These are phyloP conservation scores for Xenoacremonium recifei DNA, from an alignment of 2,329 filamentous ascomycete genomes.

Conservation along the genomic window DNA sequence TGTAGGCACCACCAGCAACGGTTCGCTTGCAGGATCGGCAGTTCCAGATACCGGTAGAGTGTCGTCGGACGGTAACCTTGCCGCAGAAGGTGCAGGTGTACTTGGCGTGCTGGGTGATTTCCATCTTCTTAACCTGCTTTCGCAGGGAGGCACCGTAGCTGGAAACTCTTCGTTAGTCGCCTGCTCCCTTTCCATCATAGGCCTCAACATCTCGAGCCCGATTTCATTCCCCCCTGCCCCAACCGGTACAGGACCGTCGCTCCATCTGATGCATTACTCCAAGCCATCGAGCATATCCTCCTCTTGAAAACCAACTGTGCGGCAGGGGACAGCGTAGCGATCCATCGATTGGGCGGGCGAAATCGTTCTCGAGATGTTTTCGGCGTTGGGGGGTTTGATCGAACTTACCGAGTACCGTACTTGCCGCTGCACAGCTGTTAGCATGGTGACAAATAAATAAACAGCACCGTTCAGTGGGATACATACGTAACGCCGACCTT, in stretches of 20 bases:
- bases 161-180: slow-evolving; percentile 28
- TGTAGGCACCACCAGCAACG: slow-evolving; percentile 74
- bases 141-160: slow-evolving; percentile 99
- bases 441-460: slow-evolving; percentile 15
- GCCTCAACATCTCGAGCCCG: slow-evolving; percentile 4
- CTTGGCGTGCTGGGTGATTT: slow-evolving; percentile 97
- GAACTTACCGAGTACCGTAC: slow-evolving; percentile 89
- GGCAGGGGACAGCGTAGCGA: background rate
- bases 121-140: slow-evolving; percentile 98
- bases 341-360: slow-evolving; percentile 1
- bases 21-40: slow-evolving; percentile 96
- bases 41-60: slow-evolving; percentile 93
- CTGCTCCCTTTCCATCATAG: slow-evolving; percentile 2
- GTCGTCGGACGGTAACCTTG: slow-evolving; percentile 89
- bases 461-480: slow-evolving; percentile 14
- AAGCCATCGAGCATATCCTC: too few relatives aligned
- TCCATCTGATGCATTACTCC: background rate
- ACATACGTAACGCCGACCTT: slow-evolving; percentile 89
- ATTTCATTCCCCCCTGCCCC: background rate
- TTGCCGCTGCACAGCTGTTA: slow-evolving; percentile 57
- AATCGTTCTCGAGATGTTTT: slow-evolving; percentile 17
- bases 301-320: background rate
- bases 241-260: background rate
- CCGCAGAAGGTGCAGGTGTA: slow-evolving; percentile 99
- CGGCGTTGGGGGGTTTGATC: slow-evolving; percentile 13